phyloP scores from a whole-genome alignment of 345 rosid genomes.

The Boechera divaricarpa region DNA sequence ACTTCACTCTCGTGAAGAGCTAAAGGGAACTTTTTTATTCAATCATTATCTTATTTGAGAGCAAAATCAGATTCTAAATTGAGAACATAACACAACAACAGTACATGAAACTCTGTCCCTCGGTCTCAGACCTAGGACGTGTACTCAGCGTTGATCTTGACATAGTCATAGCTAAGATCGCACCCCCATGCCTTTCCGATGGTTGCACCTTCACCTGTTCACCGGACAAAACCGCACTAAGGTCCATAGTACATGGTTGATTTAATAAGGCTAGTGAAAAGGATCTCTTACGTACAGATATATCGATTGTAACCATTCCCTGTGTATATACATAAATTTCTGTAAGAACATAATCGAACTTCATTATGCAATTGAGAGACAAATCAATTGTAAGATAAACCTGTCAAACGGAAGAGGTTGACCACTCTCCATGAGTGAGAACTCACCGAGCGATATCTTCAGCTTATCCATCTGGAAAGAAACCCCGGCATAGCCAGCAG shows the following conservation, averaged over 20 bases:
- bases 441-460: conserved; percentile 72
- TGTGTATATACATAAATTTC: conserved; percentile 34
- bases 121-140: too few species aligned
- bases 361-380: not conserved
- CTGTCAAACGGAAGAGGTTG: conserved; percentile 90
- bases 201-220: too few species aligned
- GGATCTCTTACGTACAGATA: conserved; percentile 58
- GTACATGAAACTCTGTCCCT: too few species aligned
- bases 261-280: too few species aligned
- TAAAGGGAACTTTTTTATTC: conserved; percentile 18
- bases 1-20: not conserved
- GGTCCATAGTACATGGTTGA: too few species aligned
- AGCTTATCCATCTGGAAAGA: conserved; percentile 66
- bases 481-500: conserved; percentile 89
- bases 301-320: conserved; percentile 66
- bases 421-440: conserved; percentile 87
- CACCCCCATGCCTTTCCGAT: too few species aligned
- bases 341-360: conserved; percentile 3
- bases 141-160: too few species aligned
- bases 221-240: too few species aligned
- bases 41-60: conserved; percentile 6
- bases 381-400: conserved; percentile 43
- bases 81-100: too few species aligned
- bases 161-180: too few species aligned
- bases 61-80: conserved; percentile 6